phyloP scores from a whole-genome alignment of 139 green algal species.

The Mychonastes homosphaera region DNA sequence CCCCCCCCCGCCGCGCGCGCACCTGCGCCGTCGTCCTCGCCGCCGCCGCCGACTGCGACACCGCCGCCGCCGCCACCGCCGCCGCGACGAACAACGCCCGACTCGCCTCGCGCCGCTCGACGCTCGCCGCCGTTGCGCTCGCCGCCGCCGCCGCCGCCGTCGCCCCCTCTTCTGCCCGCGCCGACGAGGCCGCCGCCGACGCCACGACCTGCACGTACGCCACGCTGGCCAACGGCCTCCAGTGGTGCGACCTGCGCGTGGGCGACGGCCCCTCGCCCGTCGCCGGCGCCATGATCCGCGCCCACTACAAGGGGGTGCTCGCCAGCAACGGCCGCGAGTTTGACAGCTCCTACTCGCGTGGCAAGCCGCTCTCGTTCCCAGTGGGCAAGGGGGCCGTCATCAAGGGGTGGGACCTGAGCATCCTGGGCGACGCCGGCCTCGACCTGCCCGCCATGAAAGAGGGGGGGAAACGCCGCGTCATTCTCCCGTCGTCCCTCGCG shows the following conservation, averaged over 20 bases:
- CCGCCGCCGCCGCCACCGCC: too few species aligned
- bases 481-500: slow-evolving; percentile 26
- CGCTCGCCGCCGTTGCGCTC: too few species aligned
- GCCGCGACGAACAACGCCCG: too few species aligned
- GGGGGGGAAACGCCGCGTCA: slow-evolving; percentile 34
- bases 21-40: too few species aligned
- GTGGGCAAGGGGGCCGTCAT: slow-evolving; percentile 50
- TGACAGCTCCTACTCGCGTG: slow-evolving; percentile 66
- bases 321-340: slow-evolving; percentile 60
- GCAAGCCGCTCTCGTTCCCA: slow-evolving; percentile 65
- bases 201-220: too few species aligned
- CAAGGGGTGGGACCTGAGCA: slow-evolving; percentile 71
- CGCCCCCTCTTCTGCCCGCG: too few species aligned
- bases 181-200: too few species aligned
- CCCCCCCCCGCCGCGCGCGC: too few species aligned
- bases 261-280: slow-evolving; percentile 38
- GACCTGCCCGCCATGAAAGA: slow-evolving; percentile 79
- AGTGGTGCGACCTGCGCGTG: slow-evolving; percentile 40
- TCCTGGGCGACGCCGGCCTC: slow-evolving; percentile 44
- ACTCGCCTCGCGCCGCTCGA: too few species aligned
- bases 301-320: slow-evolving; percentile 74
- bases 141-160: too few species aligned
- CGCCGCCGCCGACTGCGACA: too few species aligned
- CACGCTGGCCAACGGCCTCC: too few species aligned
- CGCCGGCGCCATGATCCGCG: slow-evolving; percentile 35